Conservation (phyloP, 495 filamentous ascomycete species). For the Daldinia loculata region DNA sequence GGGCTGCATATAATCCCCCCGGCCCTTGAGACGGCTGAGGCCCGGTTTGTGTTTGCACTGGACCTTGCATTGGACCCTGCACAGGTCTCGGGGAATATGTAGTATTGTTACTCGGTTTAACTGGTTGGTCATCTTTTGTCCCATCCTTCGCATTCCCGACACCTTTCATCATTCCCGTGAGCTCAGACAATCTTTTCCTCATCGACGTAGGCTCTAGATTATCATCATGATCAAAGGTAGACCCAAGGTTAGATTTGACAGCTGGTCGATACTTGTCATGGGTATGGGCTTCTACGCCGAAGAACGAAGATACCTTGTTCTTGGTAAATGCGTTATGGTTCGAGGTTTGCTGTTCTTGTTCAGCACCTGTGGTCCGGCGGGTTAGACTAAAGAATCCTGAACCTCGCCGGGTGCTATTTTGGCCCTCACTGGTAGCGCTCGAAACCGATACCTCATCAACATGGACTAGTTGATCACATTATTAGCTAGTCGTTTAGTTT, state of each 20-base stretch:
- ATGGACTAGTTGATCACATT: constrained; percentile 19
- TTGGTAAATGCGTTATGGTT: constrained; percentile 22
- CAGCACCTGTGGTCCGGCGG: constrained; percentile 29
- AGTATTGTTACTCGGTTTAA: constrained; percentile 24
- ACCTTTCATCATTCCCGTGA: constrained; percentile 46
- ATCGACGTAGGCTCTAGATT: constrained; percentile 27
- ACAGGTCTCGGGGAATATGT: constrained; percentile 27
- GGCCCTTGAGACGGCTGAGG: constrained; percentile 14
- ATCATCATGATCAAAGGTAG: constrained; percentile 39
- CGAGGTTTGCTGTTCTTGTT: constrained; percentile 13
- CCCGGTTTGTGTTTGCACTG: constrained; percentile 15
- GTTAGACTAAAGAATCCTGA: constrained; percentile 35
- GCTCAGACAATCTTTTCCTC: constrained; percentile 44
- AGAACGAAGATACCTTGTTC: constrained; percentile 31
- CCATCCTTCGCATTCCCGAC: constrained; percentile 46
- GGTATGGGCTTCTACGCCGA: constrained; percentile 16
- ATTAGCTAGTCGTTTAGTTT: not conserved
- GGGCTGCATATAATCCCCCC: constrained; percentile 15
- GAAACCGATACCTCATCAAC: constrained; percentile 39
- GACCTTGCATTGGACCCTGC: constrained; percentile 21
- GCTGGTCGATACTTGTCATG: constrained; percentile 37
- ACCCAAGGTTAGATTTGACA: constrained; percentile 33
- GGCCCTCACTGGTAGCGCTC: constrained; percentile 38
- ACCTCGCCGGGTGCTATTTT: constrained; percentile 30
- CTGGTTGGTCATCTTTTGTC: constrained; percentile 41